A percentile compares a stretch with the other conserved stretches of the same genome.
Conservation (phyloP, 306 rosid species). For the Dryas octopetala region DNA sequence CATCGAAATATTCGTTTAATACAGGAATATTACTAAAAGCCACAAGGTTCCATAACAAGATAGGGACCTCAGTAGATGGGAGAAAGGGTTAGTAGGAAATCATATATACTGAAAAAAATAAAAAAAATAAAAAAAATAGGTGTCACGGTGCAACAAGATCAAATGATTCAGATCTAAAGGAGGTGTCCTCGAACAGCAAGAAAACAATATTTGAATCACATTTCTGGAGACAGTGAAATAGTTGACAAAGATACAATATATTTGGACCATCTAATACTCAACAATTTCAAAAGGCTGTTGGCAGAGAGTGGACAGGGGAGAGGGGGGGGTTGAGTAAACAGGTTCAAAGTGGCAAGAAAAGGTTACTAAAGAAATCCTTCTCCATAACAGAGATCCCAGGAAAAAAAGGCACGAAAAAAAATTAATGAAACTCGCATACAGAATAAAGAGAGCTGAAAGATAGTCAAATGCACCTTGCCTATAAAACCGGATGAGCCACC, state of each 20-base stretch:
- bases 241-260: not conserved
- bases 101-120: not conserved
- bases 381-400: not conserved
- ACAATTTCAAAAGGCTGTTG: not conserved
- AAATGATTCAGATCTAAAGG: not conserved
- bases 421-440: not conserved
- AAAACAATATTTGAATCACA: constrained; percentile 8
- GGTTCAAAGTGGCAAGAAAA: not conserved
- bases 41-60: not conserved
- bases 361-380: not conserved
- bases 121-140: not conserved
- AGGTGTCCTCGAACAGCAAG: not conserved
- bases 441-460: constrained; percentile 14
- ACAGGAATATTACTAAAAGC: not conserved
- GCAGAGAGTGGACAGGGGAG: not conserved
- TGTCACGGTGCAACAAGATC: not conserved
- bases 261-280: not conserved
- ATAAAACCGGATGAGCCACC: constrained; percentile 84
- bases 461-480: constrained; percentile 64
- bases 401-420: not conserved
- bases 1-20: not conserved
- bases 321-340: not conserved
- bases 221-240: not conserved
- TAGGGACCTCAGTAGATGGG: not conserved
- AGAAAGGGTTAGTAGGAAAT: not conserved